These are phyloP conservation scores for Kazachstania sp. DNA, from an alignment of 1,139 yeast species.

Conservation along the genomic window DNA sequence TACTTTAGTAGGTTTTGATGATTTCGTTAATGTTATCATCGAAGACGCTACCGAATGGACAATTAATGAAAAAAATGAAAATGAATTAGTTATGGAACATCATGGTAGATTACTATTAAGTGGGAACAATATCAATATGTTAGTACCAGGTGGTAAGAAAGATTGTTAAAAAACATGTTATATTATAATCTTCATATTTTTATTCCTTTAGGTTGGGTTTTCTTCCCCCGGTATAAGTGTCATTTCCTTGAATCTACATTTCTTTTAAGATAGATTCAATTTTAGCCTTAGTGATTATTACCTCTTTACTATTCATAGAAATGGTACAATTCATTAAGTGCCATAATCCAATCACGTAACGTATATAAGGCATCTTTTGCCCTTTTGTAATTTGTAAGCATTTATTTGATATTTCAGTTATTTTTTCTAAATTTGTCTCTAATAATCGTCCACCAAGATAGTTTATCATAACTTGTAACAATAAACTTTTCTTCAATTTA, in stretches of 20 bases:
- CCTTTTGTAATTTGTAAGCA: constrained; percentile 24
- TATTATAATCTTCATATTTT: not conserved
- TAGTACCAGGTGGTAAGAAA: constrained; percentile 42
- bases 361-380: constrained; percentile 16
- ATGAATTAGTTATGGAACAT: constrained; percentile 36
- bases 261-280: constrained; percentile 16
- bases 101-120: constrained; percentile 61
- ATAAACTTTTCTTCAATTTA: constrained; percentile 21
- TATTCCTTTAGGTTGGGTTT: not conserved
- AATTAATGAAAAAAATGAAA: constrained; percentile 27
- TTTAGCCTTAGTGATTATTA: constrained; percentile 22
- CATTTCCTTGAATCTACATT: not conserved
- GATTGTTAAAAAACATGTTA: constrained; percentile 2
- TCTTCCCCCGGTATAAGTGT: not conserved
- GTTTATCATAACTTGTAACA: constrained; percentile 23
- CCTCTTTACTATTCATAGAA: constrained; percentile 28
- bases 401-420: constrained; percentile 20
- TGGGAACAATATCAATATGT: constrained; percentile 85
- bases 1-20: constrained; percentile 84
- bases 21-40: constrained; percentile 85
- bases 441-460: constrained; percentile 27
- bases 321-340: constrained; percentile 28
- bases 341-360: constrained; percentile 28
- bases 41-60: constrained; percentile 63
- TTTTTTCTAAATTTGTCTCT: constrained; percentile 24